Percentiles rank a stretch among this genome's conserved stretches.
Conservation (phyloP, 192 early-diverging fungal species). For the Coemansia sp. region DNA sequence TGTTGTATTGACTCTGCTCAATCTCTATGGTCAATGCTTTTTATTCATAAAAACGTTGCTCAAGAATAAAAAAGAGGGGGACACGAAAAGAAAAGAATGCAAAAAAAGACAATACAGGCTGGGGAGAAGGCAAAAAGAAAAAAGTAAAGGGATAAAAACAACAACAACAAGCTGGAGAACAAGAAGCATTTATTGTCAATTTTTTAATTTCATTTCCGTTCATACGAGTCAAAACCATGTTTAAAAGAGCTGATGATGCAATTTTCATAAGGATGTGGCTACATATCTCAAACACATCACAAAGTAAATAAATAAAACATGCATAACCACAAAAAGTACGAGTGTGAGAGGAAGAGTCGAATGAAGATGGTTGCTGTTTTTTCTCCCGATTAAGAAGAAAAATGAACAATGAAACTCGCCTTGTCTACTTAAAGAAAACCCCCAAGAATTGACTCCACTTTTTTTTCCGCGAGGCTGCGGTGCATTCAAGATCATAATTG, state of each 20-base stretch:
- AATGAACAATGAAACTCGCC: not conserved
- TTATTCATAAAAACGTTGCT: not conserved
- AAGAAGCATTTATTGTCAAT: no score
- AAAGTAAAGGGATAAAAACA: no score
- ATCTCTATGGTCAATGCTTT: not conserved
- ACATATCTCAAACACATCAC: no score
- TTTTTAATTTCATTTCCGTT: no score
- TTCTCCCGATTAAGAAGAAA: not conserved
- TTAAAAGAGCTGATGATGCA: no score
- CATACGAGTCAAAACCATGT: no score
- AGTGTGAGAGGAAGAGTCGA: not conserved
- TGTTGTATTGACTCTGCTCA: not conserved
- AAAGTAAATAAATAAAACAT: not conserved
- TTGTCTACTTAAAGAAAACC: not conserved
- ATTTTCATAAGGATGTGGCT: no score
- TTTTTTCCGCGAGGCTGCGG: not conserved
- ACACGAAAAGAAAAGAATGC: no score
- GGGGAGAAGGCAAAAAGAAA: not conserved
- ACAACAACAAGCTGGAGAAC: no score
- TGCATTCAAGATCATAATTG: not conserved
- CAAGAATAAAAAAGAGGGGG: not conserved
- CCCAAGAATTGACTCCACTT: conserved; percentile 5
- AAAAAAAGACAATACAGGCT: not conserved
- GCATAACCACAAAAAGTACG: no score
- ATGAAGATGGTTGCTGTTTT: not conserved